Evolutionary conservation across 805 yeast genomes (phyloP), one percentile per base, ranked within the genome.

Genomic region (Cyberlindnera nakhonratchasimensis): DNA sequence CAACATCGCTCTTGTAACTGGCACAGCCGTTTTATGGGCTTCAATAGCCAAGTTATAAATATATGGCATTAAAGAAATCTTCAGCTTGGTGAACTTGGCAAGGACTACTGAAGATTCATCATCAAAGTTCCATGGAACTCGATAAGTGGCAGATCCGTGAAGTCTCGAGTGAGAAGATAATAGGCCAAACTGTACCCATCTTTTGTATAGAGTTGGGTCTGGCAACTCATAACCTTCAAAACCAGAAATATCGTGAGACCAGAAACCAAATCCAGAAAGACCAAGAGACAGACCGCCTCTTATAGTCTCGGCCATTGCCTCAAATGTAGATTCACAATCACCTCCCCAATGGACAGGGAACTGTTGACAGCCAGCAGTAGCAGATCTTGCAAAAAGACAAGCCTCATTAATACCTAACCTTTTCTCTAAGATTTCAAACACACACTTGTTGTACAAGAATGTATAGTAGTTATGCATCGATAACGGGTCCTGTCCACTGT

Each of bases 341-440:
- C 56, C 56, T 44, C 56, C 56, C 56, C 56, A 52, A 37, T 52
- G 56, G 12, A 52, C 56, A 10, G 56, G 56, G 43, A 49, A 52
- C 40, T 48, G 50, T 23, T 52, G 56, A 31, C 51, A 37, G 14
- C 56, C 56, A 28, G 42, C 50, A 21, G 56, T 52, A 12, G 56
- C 56, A 23, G 56, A 52, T 48, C 56, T 47, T 11, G 56, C 56
- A 40, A 52, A 52, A 29, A 52, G 36, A 26, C 50, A 40, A 0
- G 56, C 56, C 29, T 52, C 43, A 25, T 50, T 38, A 42, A 48
- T 52, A 31, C 56, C 56, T 10, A 43, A 30, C 43, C 50, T 52
- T 34, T 39, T 19, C 30, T 52, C 56, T 36, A 52, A 34, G 10
- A 52, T 38, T 38, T 52, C 52, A 43, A 46, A 52, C 17, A 50